Conservation (phyloP, 148 eudicot genomes). For the Cornus kousa region DNA sequence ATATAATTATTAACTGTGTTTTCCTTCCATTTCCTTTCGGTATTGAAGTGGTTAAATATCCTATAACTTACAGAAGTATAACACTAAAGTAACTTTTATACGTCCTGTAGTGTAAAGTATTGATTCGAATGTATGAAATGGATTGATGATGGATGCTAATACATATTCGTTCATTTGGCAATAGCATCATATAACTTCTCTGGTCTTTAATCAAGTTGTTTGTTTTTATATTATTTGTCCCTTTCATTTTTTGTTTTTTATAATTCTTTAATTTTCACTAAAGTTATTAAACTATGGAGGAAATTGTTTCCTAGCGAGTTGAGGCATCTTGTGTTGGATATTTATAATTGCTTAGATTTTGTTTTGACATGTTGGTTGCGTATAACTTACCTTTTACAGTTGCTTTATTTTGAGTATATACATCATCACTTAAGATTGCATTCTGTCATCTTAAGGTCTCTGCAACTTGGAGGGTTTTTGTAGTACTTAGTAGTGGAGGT, state of each 20-base stretch:
- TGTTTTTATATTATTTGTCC: background rate
- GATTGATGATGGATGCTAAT: background rate
- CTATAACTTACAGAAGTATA: background rate
- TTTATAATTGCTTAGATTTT: background rate
- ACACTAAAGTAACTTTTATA: background rate
- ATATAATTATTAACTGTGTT: too few species aligned
- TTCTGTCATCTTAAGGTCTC: too few species aligned
- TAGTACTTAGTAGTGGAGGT: too few species aligned
- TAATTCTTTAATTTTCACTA: background rate
- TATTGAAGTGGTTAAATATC: too few species aligned
- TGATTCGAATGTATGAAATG: background rate
- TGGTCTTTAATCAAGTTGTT: background rate
- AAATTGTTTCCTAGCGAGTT: background rate
- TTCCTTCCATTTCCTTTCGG: too few species aligned
- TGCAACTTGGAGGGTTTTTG: too few species aligned
- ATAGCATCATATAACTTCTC: background rate
- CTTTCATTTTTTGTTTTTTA: background rate
- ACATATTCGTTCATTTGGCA: background rate
- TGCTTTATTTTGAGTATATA: too few species aligned
- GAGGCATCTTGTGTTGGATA: background rate
- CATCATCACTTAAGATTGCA: too few species aligned
- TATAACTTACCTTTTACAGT: too few species aligned
- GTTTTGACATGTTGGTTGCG: background rate
- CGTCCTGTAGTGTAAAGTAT: background rate
- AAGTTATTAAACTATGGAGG: background rate